Base-by-base conservation (phyloP, 768 basidiomycete genomes). In the Hypsizygus marmoreus region DNA sequence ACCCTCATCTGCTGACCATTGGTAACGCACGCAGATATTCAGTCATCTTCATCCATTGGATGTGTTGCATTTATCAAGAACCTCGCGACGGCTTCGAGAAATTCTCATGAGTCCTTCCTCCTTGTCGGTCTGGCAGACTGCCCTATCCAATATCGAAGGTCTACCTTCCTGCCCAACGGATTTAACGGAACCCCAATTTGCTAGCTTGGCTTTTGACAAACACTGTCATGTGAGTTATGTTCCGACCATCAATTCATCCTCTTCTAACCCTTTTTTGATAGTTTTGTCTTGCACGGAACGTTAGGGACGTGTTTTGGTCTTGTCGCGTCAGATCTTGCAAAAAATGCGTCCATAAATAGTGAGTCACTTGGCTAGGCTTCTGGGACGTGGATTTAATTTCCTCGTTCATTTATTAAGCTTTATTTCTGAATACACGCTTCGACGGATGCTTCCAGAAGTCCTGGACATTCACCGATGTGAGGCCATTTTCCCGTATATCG, bases 31-130 rank as follows among this genome's bases (percentile, higher is more conserved):
- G 28, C 48, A 75, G 69, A 69, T 76, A 31, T 67, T 69, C 28
- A 53, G 55, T 23, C 62, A 66, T 31, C 48, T 76, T 20, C 50
- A 55, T 13, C 70, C 73, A 5, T n/a, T 50, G 1, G 73, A 73
- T 51, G 65, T 75, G 17, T 56, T 76, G 8, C 59, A 55, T 19
- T 61, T 76, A 6, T 53, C 73, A 13, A 66, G 71, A 10, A 71
- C 69, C 4, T 65, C 71, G 8, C 69, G 63, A 43, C 20, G 53
- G 7, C 61, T 75, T 31, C 66, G 71, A n/a, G 41, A 29, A 1
- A 59, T 67, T 14, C 64, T 76, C 31, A 60, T 69, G 48, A 50
- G 36, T 48, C 68, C 40, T n/a, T 61, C 39, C 28, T 52, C 44
- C 50, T 60, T 38, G 43, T 71, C 46, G 61, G 62, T 67, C 17